Percentiles rank a stretch among this genome's conserved stretches.
These are phyloP conservation scores for Populus tomentosa DNA, from an alignment of 441 rosid genomes.

Conservation along the genomic window DNA sequence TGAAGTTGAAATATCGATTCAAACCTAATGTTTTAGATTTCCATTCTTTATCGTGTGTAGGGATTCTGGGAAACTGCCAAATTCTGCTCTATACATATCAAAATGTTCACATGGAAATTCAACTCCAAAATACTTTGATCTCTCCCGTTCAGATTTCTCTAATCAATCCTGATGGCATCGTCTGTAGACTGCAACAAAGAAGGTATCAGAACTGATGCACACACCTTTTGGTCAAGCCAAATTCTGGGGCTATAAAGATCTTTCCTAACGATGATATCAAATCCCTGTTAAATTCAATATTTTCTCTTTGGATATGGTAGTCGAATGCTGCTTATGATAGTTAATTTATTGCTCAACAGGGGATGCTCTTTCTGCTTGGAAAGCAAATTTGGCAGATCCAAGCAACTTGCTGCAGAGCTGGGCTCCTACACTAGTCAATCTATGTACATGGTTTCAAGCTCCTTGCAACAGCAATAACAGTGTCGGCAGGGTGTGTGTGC, in stretches of 20 bases:
- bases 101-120: background rate
- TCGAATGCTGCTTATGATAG: background rate
- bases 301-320: background rate
- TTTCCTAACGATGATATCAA: background rate
- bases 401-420: constrained; percentile 51
- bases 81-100: background rate
- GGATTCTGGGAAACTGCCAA: background rate
- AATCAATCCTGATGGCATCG: background rate
- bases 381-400: constrained; percentile 44
- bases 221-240: background rate
- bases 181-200: background rate
- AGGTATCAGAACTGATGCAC: background rate
- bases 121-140: background rate
- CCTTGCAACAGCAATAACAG: constrained; percentile 42
- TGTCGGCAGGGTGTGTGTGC: constrained; percentile 38
- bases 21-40: background rate
- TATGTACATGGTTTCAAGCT: constrained; percentile 58
- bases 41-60: background rate
- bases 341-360: constrained; percentile 23
- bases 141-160: background rate
- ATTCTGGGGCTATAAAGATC: background rate
- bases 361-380: constrained; percentile 42
- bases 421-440: constrained; percentile 58
- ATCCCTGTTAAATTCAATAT: background rate
- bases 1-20: too few species aligned